Evolutionary conservation across 495 filamentous ascomycete species (phyloP).

Genomic region (Tuber microsphaerosporum): DNA sequence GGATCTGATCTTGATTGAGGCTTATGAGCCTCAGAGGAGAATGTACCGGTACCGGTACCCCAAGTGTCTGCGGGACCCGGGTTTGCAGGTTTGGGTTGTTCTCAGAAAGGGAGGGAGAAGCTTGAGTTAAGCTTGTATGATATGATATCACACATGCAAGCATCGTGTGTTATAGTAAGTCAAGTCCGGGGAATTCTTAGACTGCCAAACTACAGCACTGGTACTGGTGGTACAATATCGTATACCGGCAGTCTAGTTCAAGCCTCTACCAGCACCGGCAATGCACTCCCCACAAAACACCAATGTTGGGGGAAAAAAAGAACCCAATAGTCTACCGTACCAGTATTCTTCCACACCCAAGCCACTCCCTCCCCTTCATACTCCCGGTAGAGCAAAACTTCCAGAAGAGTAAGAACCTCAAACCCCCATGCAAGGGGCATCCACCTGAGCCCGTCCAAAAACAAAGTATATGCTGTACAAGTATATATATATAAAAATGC

Average conservation of each 20-base stretch:
- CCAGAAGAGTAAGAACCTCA: background rate
- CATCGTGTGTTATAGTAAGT: too few species aligned
- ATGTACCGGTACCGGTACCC: background rate
- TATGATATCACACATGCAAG: too few species aligned
- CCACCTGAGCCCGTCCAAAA: background rate
- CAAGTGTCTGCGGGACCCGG: background rate
- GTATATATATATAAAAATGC: background rate
- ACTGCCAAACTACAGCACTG: too few species aligned
- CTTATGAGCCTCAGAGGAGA: too few species aligned
- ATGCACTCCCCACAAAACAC: too few species aligned
- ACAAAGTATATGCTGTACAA: background rate
- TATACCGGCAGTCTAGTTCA: too few species aligned
- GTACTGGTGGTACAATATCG: too few species aligned
- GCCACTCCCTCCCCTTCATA: background rate
- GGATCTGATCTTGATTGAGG: too few species aligned
- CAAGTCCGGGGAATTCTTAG: too few species aligned
- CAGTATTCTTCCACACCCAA: background rate
- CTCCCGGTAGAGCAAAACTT: background rate
- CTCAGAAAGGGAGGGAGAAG: background rate
- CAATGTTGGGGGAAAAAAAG: too few species aligned
- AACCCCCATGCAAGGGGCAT: background rate
- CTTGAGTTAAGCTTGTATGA: background rate
- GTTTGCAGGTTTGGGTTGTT: background rate
- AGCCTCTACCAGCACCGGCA: too few species aligned
- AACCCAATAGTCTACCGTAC: background rate